Base-by-base conservation (phyloP, 2,329 filamentous ascomycete species). In the Colletotrichum coccodes region DNA sequence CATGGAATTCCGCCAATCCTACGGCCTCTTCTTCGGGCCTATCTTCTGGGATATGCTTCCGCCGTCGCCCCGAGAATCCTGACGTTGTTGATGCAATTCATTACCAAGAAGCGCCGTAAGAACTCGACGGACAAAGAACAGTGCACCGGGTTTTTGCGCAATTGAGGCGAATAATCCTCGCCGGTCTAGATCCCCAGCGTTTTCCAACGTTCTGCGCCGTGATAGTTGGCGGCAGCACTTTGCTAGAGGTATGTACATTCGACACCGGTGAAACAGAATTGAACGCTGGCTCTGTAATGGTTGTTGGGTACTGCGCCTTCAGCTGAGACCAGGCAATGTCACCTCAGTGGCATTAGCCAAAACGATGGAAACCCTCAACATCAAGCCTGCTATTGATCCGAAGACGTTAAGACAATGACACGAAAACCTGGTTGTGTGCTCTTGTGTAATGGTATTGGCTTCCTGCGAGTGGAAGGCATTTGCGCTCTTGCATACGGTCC, bases 161-260 rank as follows among this genome's bases (percentile, higher is more conserved):
- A 56, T 74, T 81, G 73, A 75, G 60, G 61, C 79, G 75, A 49
- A 85, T 89, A 64, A 75, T 90, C 38, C 79, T 78, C 46, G 82
- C 82, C 8, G 88, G 87, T 3, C 78, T 90, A 18, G 86, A 88
- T 50, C 79, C 81, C 63, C 84, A 85, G 68, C 83, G 88, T 9
- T 91, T 91, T 73, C 88, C 89, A 49, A 82, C 88, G 4, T 91
- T 91, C 75, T 91, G 89, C 75, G 89, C 88, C 8, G 81, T 84
- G 7, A 78, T 91, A 11, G 85, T 88, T 44, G 89, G 89, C 38
- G 88, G 89, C 44, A 86, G 85, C 71, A 89, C 88, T 28, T 75
- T 91, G n/a, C 75, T 91, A n/a, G 84, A 90, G 82, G 88, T 87
- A 79, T 73, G 82, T 74, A 50, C 28, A 32, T 30, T 64, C n/a